A percentile compares a stretch with the other conserved stretches of the same genome.
Evolutionary conservation across 2,329 filamentous ascomycete genomes (phyloP).

Genomic region (Nemania sp.): DNA sequence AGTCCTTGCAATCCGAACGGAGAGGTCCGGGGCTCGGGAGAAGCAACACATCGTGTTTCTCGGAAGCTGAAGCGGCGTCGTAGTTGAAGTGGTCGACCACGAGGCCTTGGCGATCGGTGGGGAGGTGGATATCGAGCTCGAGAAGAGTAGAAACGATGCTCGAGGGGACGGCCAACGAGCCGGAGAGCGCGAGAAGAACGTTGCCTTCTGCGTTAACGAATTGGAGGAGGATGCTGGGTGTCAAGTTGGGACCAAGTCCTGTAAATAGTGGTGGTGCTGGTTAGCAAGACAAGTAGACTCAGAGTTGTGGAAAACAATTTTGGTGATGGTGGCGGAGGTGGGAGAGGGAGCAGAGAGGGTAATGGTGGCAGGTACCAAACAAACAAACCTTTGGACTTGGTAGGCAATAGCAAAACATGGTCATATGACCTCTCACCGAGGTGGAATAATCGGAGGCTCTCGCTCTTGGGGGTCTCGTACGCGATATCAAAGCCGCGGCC

Average conservation of each 20-base stretch:
- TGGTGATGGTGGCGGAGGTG: not conserved
- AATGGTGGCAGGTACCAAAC: not conserved
- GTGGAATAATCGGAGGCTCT: constrained; percentile 81
- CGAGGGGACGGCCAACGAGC: constrained; percentile 75
- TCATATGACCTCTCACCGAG: constrained; percentile 91
- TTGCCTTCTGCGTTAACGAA: constrained; percentile 95
- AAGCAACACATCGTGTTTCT: constrained; percentile 89
- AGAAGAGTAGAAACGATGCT: constrained; percentile 82
- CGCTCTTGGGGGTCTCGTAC: constrained; percentile 86
- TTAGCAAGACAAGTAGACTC: constrained; percentile 15
- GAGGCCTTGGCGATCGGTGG: constrained; percentile 83
- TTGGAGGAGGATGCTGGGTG: constrained; percentile 85
- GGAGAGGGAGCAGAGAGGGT: not conserved
- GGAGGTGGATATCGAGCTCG: constrained; percentile 90
- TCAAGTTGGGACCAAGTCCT: constrained; percentile 90
- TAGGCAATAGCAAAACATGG: constrained; percentile 88
- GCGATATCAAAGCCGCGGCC: constrained; percentile 84
- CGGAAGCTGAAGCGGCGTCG: constrained; percentile 78
- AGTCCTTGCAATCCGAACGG: constrained; percentile 78
- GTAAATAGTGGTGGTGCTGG: not conserved
- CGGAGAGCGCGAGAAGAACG: constrained; percentile 85
- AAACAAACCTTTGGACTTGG: constrained; percentile 83
- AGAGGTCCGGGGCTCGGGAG: constrained; percentile 75
- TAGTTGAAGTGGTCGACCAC: constrained; percentile 98
- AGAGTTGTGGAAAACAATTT: not conserved